These are phyloP conservation scores for Flaveria sonorensis DNA, from an alignment of 129 eudicot genomes.

Conservation along the genomic window DNA sequence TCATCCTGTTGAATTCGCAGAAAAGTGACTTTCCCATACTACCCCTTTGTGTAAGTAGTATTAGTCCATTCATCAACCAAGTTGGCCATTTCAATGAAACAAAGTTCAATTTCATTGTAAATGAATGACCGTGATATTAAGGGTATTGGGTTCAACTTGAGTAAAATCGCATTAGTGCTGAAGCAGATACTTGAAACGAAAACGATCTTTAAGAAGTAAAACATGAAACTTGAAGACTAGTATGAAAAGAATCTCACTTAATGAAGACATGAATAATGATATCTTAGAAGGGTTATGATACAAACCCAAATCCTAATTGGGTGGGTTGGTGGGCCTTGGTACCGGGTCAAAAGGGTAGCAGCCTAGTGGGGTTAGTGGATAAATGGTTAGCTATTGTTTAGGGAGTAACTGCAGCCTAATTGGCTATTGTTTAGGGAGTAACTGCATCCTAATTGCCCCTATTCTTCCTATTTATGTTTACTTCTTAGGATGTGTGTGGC, in stretches of 20 bases:
- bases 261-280: background rate
- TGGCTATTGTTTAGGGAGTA: no score
- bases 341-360: no score
- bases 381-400: no score
- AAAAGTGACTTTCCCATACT: background rate
- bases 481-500: no score
- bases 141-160: background rate
- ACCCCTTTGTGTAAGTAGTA: background rate
- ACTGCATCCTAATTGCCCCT: no score
- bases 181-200: background rate
- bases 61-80: background rate
- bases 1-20: background rate
- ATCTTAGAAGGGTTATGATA: background rate
- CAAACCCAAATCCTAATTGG: no score
- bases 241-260: background rate
- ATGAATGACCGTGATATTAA: background rate
- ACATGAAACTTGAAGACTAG: background rate
- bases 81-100: conserved; percentile 2
- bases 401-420: no score
- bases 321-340: no score
- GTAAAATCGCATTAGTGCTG: background rate
- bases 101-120: background rate
- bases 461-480: no score
- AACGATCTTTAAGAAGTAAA: conserved; percentile 7
- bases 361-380: no score